Conservation (phyloP, 2,329 filamentous ascomycete species). For the Aspergillus bombycis region DNA sequence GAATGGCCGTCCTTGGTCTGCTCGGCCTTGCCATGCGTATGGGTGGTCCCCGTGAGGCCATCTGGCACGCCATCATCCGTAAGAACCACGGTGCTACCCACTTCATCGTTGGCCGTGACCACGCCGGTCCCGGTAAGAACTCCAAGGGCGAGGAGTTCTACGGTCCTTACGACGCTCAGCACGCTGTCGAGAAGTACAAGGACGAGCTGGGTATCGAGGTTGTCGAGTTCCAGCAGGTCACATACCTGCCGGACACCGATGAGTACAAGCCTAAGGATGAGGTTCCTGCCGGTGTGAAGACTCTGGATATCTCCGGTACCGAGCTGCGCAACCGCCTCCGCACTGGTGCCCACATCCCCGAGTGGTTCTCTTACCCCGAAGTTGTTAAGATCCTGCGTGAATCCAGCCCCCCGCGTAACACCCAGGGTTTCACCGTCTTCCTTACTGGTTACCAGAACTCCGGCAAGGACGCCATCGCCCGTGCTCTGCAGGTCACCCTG, state of each 20-base stretch:
- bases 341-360: conserved; percentile 91
- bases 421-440: conserved; percentile 98
- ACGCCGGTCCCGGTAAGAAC: conserved; percentile 98
- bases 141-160: conserved; percentile 97
- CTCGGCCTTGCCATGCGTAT: conserved; percentile 98
- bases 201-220: conserved; percentile 98
- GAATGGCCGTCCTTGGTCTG: conserved; percentile 96
- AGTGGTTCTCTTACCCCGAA: conserved; percentile 99
- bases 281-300: conserved; percentile 80
- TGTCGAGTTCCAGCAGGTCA: conserved; percentile 99
- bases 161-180: conserved; percentile 95
- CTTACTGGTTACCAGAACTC: conserved; percentile 95
- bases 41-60: conserved; percentile 95
- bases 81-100: conserved; percentile 99
- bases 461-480: conserved; percentile 95
- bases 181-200: conserved; percentile 94
- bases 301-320: conserved; percentile 82
- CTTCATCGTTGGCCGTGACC: conserved; percentile 98
- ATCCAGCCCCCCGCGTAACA: conserved; percentile 86
- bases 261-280: conserved; percentile 95
- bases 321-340: conserved; percentile 91
- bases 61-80: conserved; percentile 99
- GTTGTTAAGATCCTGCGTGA: conserved; percentile 95
- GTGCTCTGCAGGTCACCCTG: conserved; percentile 92
- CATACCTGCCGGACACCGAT: conserved; percentile 94